Conservation (phyloP, 768 basidiomycete species). For the Suillus tomentosus region DNA sequence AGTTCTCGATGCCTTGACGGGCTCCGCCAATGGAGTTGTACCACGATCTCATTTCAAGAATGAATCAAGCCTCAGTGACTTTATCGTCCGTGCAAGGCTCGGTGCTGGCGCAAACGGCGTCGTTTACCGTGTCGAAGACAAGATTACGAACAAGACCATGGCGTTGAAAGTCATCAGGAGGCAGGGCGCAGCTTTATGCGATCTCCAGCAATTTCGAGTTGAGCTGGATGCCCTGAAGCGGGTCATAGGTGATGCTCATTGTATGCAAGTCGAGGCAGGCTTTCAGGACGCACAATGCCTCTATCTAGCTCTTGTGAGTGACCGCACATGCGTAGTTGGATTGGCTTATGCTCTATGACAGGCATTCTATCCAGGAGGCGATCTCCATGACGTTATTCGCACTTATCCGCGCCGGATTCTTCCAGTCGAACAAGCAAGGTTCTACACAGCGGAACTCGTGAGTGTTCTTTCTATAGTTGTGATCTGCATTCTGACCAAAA, state of each 20-base stretch:
- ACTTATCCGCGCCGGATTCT: neutral
- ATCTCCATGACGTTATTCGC: conserved; percentile 12
- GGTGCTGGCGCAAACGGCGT: conserved; percentile 11
- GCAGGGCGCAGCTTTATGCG: neutral
- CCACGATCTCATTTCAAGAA: conserved; percentile 1
- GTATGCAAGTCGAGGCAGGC: conserved; percentile 14
- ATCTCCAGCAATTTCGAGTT: neutral
- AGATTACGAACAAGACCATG: conserved; percentile 8
- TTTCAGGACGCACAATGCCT: conserved; percentile 18
- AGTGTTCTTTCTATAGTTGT: neutral
- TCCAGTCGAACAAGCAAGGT: conserved; percentile 11
- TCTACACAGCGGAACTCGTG: conserved; percentile 17
- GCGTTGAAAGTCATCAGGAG: conserved; percentile 18
- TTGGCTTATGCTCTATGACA: neutral
- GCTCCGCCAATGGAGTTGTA: neutral
- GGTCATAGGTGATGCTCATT: conserved; percentile 11
- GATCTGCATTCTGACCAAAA: neutral
- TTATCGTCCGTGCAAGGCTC: conserved; percentile 6
- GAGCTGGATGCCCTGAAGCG: conserved; percentile 15
- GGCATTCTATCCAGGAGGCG: conserved; percentile 14
- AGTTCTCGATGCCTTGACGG: neutral
- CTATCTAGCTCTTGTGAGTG: conserved; percentile 17
- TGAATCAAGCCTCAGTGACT: conserved; percentile 6
- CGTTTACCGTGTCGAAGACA: conserved; percentile 14
- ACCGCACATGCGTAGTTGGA: neutral